Percentiles rank a stretch among this genome's conserved stretches.
Evolutionary conservation across 78 protist genomes (phyloP).

Genomic region (Anaeramoeba flamelloides): DNA sequence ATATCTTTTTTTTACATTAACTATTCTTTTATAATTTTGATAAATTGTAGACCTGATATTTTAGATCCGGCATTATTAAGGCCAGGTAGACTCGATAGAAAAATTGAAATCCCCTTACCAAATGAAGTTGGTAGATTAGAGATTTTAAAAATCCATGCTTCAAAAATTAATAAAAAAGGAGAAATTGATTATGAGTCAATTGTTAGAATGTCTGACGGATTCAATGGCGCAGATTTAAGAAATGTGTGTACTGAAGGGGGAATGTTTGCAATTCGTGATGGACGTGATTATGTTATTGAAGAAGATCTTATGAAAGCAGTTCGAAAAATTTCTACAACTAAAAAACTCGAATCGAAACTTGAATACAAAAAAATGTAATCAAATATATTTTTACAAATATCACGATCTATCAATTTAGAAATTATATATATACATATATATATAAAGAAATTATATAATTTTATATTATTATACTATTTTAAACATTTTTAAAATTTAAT

Average conservation of each 20-base stretch:
- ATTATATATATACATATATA: too few relatives aligned
- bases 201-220: slow-evolving; percentile 85
- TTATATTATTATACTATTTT: too few relatives aligned
- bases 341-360: too few relatives aligned
- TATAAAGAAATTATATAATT: too few relatives aligned
- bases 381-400: too few relatives aligned
- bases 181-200: slow-evolving; percentile 88
- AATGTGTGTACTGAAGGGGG: slow-evolving; percentile 97
- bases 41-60: too few relatives aligned
- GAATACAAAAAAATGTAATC: too few relatives aligned
- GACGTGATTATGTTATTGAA: slow-evolving; percentile 64
- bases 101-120: slow-evolving; percentile 93
- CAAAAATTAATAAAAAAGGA: slow-evolving; percentile 64
- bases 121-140: slow-evolving; percentile 75
- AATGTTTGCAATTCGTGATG: slow-evolving; percentile 79
- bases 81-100: slow-evolving; percentile 81
- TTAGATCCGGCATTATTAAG: slow-evolving; percentile 43
- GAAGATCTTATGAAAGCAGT: slow-evolving; percentile 97
- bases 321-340: slow-evolving; percentile 16
- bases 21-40: too few relatives aligned
- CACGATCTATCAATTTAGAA: too few relatives aligned
- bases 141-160: slow-evolving; percentile 90
- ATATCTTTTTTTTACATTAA: too few relatives aligned
- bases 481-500: too few relatives aligned
- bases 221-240: slow-evolving; percentile 97